These are phyloP conservation scores for Pleodorina starrii DNA, from an alignment of 139 green algal genomes.

Conservation along the genomic window DNA sequence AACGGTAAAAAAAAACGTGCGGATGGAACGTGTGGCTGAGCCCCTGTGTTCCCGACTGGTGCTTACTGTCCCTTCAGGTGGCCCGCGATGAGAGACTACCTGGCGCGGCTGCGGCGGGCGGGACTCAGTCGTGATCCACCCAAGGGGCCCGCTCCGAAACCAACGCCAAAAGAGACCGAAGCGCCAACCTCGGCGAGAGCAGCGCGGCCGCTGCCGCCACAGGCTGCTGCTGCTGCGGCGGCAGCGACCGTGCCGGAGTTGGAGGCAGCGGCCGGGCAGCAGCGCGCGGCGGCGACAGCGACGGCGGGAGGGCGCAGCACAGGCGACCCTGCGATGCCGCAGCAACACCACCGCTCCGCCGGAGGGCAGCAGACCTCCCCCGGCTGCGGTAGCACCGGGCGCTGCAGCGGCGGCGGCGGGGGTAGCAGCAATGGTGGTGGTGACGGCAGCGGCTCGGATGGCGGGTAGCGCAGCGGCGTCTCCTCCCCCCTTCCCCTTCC, in stretches of 20 bases:
- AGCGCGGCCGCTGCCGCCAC: background rate
- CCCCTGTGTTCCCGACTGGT: background rate
- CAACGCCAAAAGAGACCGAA: too few relatives aligned
- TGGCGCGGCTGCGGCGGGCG: background rate
- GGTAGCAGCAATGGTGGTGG: background rate
- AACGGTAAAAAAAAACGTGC: too few relatives aligned
- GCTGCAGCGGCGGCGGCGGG: background rate
- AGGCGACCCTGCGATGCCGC: background rate
- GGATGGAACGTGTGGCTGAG: too few relatives aligned
- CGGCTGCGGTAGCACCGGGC: background rate
- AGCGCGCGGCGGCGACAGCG: background rate
- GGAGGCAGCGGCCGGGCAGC: background rate
- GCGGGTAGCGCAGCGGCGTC: too few relatives aligned
- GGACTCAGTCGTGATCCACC: slow-evolving; percentile 50
- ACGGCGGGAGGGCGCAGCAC: background rate
- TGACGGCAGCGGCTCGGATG: background rate
- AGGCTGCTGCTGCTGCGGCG: background rate
- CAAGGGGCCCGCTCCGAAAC: background rate
- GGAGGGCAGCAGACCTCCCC: background rate
- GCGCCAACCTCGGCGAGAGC: too few relatives aligned
- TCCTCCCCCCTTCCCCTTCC: too few relatives aligned
- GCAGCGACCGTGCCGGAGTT: background rate
- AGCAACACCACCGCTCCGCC: background rate
- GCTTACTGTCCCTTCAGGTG: background rate
- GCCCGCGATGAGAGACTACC: slow-evolving; percentile 38